These are phyloP conservation scores for Sclerotinia trifoliorum DNA, from an alignment of 2,329 filamentous ascomycete genomes.

Conservation along the genomic window DNA sequence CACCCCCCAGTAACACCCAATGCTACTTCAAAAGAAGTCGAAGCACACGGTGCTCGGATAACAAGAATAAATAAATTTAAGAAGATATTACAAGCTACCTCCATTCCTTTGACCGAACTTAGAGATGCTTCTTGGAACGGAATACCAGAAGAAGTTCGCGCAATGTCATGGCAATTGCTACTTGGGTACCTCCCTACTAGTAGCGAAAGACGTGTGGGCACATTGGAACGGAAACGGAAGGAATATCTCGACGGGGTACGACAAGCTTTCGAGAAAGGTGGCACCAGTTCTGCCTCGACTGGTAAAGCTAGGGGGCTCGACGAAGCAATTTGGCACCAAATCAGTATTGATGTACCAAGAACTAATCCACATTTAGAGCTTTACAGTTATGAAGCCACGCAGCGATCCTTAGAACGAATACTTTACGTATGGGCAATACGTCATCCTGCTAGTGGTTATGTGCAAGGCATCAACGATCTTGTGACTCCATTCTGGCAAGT, in stretches of 20 bases:
- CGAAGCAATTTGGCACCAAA: constrained; percentile 98
- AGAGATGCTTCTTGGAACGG: constrained; percentile 90
- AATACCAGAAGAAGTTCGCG: constrained; percentile 88
- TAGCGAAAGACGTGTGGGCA: constrained; percentile 85
- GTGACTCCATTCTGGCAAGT: constrained; percentile 99
- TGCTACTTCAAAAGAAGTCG: constrained; percentile 77
- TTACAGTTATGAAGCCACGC: constrained; percentile 94
- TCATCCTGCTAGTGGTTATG: constrained; percentile 95
- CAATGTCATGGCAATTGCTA: constrained; percentile 98
- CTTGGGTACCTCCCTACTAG: constrained; percentile 96
- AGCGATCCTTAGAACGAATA: constrained; percentile 89
- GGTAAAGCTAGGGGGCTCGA: constrained; percentile 69
- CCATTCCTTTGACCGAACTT: constrained; percentile 80
- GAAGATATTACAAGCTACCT: constrained; percentile 86
- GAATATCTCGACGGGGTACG: constrained; percentile 93
- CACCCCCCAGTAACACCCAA: constrained; percentile 73
- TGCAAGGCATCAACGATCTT: constrained; percentile 97
- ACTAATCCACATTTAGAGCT: constrained; percentile 95
- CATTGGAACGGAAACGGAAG: constrained; percentile 89
- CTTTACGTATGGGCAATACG: constrained; percentile 97
- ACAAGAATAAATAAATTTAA: constrained; percentile 99
- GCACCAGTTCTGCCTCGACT: constrained; percentile 45
- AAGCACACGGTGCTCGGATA: constrained; percentile 82
- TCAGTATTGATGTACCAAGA: constrained; percentile 94
- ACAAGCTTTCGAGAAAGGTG: constrained; percentile 67